phyloP scores from a whole-genome alignment of 2,329 filamentous ascomycete genomes.

The Hortaea sp. region DNA sequence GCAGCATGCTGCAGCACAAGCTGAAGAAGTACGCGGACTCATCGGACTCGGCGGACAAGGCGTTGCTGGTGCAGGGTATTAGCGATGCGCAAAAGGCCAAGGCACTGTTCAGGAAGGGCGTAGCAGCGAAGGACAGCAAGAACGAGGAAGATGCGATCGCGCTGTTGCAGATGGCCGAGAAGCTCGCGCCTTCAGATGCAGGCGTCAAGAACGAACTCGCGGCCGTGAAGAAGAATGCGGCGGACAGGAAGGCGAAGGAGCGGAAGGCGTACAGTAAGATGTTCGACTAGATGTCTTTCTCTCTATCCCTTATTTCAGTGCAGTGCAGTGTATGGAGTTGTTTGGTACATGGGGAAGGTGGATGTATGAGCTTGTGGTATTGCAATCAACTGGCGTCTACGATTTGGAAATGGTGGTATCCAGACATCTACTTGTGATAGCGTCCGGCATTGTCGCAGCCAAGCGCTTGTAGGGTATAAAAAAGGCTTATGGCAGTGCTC shows the following conservation, averaged over 20 bases:
- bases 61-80: conserved; percentile 55
- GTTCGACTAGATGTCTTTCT: conserved; percentile 44
- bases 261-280: conserved; percentile 90
- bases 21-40: conserved; percentile 61
- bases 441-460: too few relatives aligned
- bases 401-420: too few relatives aligned
- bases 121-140: conserved; percentile 66
- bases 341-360: too few relatives aligned
- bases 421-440: too few relatives aligned
- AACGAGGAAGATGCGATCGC: conserved; percentile 66
- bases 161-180: conserved; percentile 34
- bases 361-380: too few relatives aligned
- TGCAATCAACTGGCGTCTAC: too few relatives aligned
- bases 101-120: conserved; percentile 72
- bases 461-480: too few relatives aligned
- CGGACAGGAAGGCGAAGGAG: conserved; percentile 71
- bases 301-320: too few relatives aligned
- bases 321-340: too few relatives aligned
- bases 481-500: too few relatives aligned
- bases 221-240: conserved; percentile 65
- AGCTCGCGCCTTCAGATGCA: conserved; percentile 55
- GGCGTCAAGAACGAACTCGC: conserved; percentile 66
- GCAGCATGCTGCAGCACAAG: conserved; percentile 77
- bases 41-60: conserved; percentile 58
- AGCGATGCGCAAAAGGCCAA: conserved; percentile 76